A percentile compares a stretch with the other conserved stretches of the same genome.
Conservation (phyloP, 257 asterid species). For the Salvia miltiorrhiza region DNA sequence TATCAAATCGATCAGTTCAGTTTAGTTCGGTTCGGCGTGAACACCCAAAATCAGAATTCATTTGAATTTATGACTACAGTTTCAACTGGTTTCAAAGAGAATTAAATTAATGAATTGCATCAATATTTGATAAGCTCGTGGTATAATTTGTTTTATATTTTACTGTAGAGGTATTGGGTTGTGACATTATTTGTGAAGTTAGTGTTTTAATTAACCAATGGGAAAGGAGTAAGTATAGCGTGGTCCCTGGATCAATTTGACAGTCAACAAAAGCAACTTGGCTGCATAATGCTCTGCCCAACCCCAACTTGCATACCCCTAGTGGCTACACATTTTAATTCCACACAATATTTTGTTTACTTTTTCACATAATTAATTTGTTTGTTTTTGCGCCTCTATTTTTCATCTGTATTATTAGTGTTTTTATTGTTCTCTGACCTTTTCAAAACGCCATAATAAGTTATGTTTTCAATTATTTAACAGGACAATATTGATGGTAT, state of each 20-base stretch:
- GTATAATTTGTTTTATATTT: too few species aligned
- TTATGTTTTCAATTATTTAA: neutral
- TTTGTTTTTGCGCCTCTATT: conserved; percentile 5
- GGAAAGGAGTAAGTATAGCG: neutral
- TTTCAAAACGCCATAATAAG: neutral
- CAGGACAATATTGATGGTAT: neutral
- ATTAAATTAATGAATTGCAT: too few species aligned
- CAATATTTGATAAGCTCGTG: too few species aligned
- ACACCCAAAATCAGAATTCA: too few species aligned
- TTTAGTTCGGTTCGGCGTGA: too few species aligned
- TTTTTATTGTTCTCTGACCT: too few species aligned
- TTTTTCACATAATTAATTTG: neutral
- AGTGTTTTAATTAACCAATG: neutral
- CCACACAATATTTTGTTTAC: neutral
- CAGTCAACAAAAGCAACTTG: conserved; percentile 64
- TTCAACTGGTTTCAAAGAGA: too few species aligned
- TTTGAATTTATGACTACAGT: too few species aligned
- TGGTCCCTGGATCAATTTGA: neutral
- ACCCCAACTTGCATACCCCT: conserved; percentile 15
- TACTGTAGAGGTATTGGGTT: too few species aligned
- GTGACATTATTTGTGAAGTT: neutral
- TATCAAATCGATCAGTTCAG: too few species aligned
- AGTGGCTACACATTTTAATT: conserved; percentile 6
- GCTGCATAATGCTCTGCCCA: conserved; percentile 14
- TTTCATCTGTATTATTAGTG: neutral